phyloP scores from a whole-genome alignment of 78 protist species.

The Bigelowiella natans region DNA sequence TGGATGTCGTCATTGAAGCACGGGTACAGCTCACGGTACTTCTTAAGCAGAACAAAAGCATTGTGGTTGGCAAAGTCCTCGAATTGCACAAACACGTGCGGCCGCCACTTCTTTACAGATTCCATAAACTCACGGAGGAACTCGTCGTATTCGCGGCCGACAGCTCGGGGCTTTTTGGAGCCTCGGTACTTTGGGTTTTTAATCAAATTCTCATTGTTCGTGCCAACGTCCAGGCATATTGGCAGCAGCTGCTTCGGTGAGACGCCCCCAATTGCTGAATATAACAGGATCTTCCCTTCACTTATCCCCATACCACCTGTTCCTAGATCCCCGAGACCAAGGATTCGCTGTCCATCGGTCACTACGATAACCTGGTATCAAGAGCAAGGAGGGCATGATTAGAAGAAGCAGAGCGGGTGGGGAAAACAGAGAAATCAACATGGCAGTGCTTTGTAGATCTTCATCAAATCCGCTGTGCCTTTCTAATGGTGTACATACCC shows the following conservation, averaged over 20 bases:
- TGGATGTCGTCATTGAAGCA: conserved; percentile 82
- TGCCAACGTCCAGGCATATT: conserved; percentile 87
- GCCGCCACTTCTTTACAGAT: background rate
- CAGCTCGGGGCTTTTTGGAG: background rate
- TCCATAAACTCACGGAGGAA: conserved; percentile 9
- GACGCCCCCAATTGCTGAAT: conserved; percentile 13
- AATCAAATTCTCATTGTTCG: conserved; percentile 67
- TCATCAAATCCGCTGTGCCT: background rate
- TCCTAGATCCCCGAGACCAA: conserved; percentile 80
- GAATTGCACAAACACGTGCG: conserved; percentile 6
- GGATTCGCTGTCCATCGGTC: conserved; percentile 94
- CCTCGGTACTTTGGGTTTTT: conserved; percentile 5
- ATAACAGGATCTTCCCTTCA: conserved; percentile 68
- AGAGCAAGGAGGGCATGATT: too few relatives aligned
- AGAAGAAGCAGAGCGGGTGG: too few relatives aligned
- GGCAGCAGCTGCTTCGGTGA: conserved; percentile 58
- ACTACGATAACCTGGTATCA: conserved; percentile 61
- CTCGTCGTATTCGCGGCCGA: conserved; percentile 8
- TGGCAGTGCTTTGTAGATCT: too few relatives aligned
- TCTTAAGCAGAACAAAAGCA: conserved; percentile 19
- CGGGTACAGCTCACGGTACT: background rate
- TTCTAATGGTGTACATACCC: background rate
- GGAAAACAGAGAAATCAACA: too few relatives aligned
- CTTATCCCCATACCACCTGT: conserved; percentile 37
- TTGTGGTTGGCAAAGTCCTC: conserved; percentile 37